Evolutionary conservation across 208 protist genomes (phyloP).

Genomic region (Crithidia acanthocephali): DNA sequence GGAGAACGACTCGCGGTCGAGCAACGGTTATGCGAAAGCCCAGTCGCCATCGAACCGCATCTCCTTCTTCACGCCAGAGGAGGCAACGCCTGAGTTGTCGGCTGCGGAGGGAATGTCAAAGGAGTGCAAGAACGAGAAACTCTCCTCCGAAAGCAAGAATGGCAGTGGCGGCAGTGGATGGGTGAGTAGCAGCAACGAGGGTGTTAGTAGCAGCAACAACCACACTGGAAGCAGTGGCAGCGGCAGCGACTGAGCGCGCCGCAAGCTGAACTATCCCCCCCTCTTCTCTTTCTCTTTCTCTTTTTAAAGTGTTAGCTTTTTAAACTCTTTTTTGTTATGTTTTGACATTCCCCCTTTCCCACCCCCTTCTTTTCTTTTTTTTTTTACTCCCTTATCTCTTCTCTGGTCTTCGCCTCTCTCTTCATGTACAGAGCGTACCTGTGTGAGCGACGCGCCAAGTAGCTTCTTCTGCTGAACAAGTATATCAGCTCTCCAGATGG

Average conservation of each 20-base stretch:
- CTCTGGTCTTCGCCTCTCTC: not conserved
- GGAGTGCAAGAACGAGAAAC: slow-evolving; percentile 8
- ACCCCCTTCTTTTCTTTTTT: not conserved
- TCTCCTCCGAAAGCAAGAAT: slow-evolving; percentile 7
- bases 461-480: slow-evolving; percentile 9
- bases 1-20: not conserved
- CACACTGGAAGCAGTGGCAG: slow-evolving; percentile 35
- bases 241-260: slow-evolving; percentile 23
- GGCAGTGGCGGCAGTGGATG: slow-evolving; percentile 7
- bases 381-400: slow-evolving; percentile 4
- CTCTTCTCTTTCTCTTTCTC: slow-evolving; percentile 13
- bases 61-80: slow-evolving; percentile 13
- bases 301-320: not conserved
- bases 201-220: slow-evolving; percentile 29
- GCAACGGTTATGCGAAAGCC: not conserved
- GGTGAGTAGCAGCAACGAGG: slow-evolving; percentile 32
- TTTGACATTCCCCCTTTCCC: not conserved
- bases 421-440: slow-evolving; percentile 6
- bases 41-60: slow-evolving; percentile 4
- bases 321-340: not conserved
- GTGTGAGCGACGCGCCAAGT: not conserved
- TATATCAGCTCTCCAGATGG: slow-evolving; percentile 21
- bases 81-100: not conserved
- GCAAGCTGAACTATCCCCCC: not conserved
- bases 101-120: not conserved